Conservation (phyloP, 148 eudicot species). For the Rhododendron simsii region DNA sequence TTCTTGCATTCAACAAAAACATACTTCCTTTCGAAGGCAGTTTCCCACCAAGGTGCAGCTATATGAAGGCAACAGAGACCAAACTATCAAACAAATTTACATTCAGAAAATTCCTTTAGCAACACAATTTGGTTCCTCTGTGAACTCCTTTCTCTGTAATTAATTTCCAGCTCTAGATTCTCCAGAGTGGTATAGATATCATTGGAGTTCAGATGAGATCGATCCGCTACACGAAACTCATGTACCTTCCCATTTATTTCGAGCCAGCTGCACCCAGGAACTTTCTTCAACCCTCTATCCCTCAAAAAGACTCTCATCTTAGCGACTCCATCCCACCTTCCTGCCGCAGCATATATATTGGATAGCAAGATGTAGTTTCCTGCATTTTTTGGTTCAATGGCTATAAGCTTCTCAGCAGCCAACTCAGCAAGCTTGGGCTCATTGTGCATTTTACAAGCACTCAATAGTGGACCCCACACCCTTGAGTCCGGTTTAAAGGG, state of each 20-base stretch:
- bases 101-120: neutral
- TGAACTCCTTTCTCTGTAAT: neutral
- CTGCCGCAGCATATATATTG: constrained; percentile 32
- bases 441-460: constrained; percentile 30
- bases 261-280: constrained; percentile 37
- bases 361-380: constrained; percentile 30
- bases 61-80: neutral
- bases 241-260: constrained; percentile 30
- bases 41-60: neutral
- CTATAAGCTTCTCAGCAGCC: constrained; percentile 32
- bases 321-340: constrained; percentile 36
- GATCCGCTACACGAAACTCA: constrained; percentile 35
- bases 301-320: constrained; percentile 30
- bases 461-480: constrained; percentile 31
- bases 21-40: neutral
- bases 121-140: neutral
- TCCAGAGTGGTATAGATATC: constrained; percentile 24
- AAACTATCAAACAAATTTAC: neutral
- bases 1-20: neutral
- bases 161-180: constrained; percentile 25
- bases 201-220: constrained; percentile 28
- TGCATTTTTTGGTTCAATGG: constrained; percentile 33
- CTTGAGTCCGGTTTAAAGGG: constrained; percentile 29
- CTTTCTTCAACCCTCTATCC: constrained; percentile 35
- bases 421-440: constrained; percentile 24